phyloP scores from a whole-genome alignment of 192 early-diverging fungal genomes.

The Rhizoclosmatium globosum region DNA sequence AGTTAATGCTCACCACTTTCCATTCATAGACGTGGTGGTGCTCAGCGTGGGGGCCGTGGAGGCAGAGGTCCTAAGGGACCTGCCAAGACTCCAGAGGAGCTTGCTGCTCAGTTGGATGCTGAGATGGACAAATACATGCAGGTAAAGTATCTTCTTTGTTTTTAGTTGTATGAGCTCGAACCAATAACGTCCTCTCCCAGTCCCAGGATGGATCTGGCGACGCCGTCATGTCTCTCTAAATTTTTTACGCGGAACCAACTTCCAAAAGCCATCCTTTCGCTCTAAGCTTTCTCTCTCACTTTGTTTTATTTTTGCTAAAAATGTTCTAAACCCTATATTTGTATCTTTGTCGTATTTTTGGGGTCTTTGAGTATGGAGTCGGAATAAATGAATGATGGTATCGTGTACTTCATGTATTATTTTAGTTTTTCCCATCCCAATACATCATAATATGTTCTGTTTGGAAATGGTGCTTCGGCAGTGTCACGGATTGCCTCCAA shows the following conservation, averaged over 20 bases:
- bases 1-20: neutral
- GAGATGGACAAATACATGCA: constrained; percentile 64
- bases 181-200: neutral
- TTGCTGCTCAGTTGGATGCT: constrained; percentile 49
- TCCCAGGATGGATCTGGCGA: neutral
- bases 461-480: neutral
- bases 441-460: constrained; percentile 4
- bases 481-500: neutral
- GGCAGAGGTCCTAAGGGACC: constrained; percentile 27
- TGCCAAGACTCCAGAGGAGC: constrained; percentile 27
- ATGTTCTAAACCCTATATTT: neutral
- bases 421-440: neutral
- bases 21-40: constrained; percentile 6
- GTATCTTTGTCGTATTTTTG: neutral
- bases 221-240: constrained; percentile 7
- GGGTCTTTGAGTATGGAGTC: neutral
- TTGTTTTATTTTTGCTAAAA: neutral
- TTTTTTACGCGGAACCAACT: neutral
- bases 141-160: neutral
- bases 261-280: too few relatives aligned
- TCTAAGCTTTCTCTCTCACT: neutral
- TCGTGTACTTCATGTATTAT: neutral
- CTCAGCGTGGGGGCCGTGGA: constrained; percentile 26
- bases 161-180: neutral
- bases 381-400: neutral